These are phyloP conservation scores for Incumbomyces lentus DNA, from an alignment of 2,329 filamentous ascomycete genomes.

Conservation along the genomic window DNA sequence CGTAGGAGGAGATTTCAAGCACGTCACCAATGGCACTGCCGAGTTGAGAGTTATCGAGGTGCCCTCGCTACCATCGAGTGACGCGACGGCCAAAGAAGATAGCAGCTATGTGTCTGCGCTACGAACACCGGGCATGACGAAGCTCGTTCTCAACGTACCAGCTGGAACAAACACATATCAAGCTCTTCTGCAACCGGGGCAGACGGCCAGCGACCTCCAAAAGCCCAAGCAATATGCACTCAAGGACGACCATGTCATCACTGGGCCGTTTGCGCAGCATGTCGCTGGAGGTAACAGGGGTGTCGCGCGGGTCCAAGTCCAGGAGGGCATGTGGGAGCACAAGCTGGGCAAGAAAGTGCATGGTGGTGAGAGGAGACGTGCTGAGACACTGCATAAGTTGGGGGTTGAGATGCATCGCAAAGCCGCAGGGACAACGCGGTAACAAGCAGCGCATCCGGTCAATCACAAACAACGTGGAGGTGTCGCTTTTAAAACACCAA, in stretches of 20 bases:
- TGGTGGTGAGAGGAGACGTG: slow-evolving; percentile 83
- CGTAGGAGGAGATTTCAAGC: slow-evolving; percentile 68
- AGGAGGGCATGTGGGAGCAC: slow-evolving; percentile 90
- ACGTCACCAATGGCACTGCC: slow-evolving; percentile 55
- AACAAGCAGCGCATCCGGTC: not conserved
- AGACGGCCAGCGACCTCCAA: slow-evolving; percentile 36
- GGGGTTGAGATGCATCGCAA: slow-evolving; percentile 69
- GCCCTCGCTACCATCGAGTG: slow-evolving; percentile 28
- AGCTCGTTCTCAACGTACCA: slow-evolving; percentile 50
- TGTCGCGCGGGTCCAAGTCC: slow-evolving; percentile 57
- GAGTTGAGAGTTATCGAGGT: slow-evolving; percentile 50
- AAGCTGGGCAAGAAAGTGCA: slow-evolving; percentile 83
- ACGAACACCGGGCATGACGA: slow-evolving; percentile 44
- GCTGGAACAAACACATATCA: slow-evolving; percentile 46
- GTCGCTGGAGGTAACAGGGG: slow-evolving; percentile 50
- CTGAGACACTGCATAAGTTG: slow-evolving; percentile 78
- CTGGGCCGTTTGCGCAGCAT: slow-evolving; percentile 62
- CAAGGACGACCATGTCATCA: slow-evolving; percentile 56
- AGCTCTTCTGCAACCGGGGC: slow-evolving; percentile 28
- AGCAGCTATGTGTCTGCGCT: slow-evolving; percentile 39
- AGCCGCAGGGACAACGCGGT: slow-evolving; percentile 8
- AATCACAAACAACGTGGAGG: too few species aligned
- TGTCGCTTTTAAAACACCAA: too few species aligned
- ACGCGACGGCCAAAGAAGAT: slow-evolving; percentile 21
- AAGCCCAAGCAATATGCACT: slow-evolving; percentile 58